Evolutionary conservation across 331 rosid genomes (phyloP), one percentile per base, ranked within the genome.

Genomic region (Saraca asoca): DNA sequence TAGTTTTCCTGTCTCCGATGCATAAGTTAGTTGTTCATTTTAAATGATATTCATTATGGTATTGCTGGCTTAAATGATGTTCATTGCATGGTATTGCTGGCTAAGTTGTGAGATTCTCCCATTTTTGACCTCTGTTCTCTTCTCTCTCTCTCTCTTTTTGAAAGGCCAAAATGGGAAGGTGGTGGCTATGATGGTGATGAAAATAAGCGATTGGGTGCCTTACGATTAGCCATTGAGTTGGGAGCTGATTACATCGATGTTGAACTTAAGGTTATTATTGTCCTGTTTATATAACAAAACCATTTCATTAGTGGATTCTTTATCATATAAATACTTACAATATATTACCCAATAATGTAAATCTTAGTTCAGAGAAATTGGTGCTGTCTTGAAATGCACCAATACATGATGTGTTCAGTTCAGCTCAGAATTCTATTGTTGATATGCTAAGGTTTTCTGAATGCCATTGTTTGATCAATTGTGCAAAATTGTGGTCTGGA

Each of bases 81-180:
- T 41, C 18, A 13, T 20, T n/a, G 44, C 7, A 37, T 20, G 42
- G 44, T 42, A 66, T 56, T 54, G 38, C 33, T 56, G 29, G 17
- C 31, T 63, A 14, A 9, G 11, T 9, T 66, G 39, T 39, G 64
- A 33, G 49, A 35, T 34, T 62, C 16, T 39, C 7, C 9, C 16
- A 20, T 15, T 7, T 9, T 57, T 15, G 42, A 49, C 73, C 35
- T 37, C 19, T 57, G 62, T 57, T 24, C 31, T 24, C 31, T 24
- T 37, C 19, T 66, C 68, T 57, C 37, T 57, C 12, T 46, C 50
- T 6, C 58, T 18, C 14, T 42, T 41, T 66, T 54, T 72, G 45
- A 74, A 57, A 89, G 98, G 83, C 98, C 98, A 14, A 84, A 45
- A 18, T 93, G 96, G 98, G 96, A 89, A 70, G 96, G 96, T 55